These are phyloP conservation scores for Neoboletus subvelutipes DNA, from an alignment of 768 basidiomycete genomes.

Conservation along the genomic window DNA sequence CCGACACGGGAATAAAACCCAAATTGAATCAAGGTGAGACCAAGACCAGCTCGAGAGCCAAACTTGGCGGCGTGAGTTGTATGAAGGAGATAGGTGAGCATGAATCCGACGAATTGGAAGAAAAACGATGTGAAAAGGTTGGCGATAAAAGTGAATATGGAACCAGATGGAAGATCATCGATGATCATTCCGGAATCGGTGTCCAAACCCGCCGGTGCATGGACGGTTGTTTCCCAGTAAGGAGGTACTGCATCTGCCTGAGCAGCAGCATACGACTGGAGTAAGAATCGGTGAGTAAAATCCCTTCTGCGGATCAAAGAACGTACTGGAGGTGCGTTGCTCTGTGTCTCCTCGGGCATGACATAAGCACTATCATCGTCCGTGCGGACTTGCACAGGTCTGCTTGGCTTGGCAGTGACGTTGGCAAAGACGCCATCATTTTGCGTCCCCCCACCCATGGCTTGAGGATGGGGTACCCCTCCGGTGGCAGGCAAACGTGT, in stretches of 20 bases:
- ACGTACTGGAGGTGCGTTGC: conserved; percentile 83
- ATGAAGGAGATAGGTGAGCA: conserved; percentile 90
- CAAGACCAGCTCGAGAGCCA: conserved; percentile 93
- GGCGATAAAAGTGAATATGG: conserved; percentile 66
- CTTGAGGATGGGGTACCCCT: conserved; percentile 28
- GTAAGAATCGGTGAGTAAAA: not conserved
- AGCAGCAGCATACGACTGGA: conserved; percentile 81
- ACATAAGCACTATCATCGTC: conserved; percentile 58
- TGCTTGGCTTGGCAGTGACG: conserved; percentile 82
- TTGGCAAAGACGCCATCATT: conserved; percentile 98
- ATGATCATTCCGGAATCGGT: conserved; percentile 72
- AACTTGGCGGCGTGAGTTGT: conserved; percentile 91
- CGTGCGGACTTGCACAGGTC: conserved; percentile 42
- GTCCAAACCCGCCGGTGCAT: conserved; percentile 62
- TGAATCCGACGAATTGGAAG: conserved; percentile 95
- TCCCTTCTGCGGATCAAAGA: not conserved
- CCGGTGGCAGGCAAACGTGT: conserved; percentile 46
- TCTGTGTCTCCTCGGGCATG: conserved; percentile 79
- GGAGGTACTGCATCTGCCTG: conserved; percentile 88
- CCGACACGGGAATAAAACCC: conserved; percentile 69
- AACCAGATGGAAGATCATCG: conserved; percentile 87
- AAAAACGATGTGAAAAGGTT: conserved; percentile 88
- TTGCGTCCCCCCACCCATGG: conserved; percentile 66
- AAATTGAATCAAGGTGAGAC: conserved; percentile 90
- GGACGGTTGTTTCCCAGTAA: conserved; percentile 96